phyloP scores from a whole-genome alignment of 176 grass and related monocot species.

The Hyparrhenia diplandra region DNA sequence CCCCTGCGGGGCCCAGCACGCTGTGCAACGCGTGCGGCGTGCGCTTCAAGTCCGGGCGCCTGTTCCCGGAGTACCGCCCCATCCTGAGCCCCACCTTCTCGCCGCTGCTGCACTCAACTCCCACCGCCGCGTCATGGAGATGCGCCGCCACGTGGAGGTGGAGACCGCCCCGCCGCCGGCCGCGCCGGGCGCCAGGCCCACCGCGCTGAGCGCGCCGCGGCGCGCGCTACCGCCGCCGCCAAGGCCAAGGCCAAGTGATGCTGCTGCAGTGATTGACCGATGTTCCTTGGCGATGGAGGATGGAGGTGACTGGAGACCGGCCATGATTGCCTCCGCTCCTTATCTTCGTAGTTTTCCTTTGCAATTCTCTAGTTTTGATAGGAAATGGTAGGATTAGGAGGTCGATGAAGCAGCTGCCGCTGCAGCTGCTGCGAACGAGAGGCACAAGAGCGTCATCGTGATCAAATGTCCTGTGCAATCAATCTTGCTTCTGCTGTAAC shows the following conservation, averaged over 20 bases:
- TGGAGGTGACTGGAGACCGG: constrained; percentile 26
- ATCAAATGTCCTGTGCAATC: constrained; percentile 21
- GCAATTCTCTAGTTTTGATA: constrained; percentile 38
- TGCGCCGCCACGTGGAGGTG: constrained; percentile 37
- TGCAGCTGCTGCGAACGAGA: neutral
- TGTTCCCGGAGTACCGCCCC: constrained; percentile 86
- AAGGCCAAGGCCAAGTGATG: constrained; percentile 13
- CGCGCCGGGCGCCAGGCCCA: constrained; percentile 15
- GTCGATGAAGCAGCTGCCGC: neutral
- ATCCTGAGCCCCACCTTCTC: constrained; percentile 80
- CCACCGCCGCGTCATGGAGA: constrained; percentile 78
- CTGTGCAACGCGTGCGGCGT: constrained; percentile 98
- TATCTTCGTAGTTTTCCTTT: constrained; percentile 7
- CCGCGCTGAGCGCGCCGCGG: constrained; percentile 32
- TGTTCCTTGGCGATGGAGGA: constrained; percentile 6
- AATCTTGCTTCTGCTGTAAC: neutral
- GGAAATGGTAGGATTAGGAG: constrained; percentile 38
- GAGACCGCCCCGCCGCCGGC: neutral
- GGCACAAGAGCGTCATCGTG: neutral
- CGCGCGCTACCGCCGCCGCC: constrained; percentile 9
- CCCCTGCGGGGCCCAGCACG: constrained; percentile 61
- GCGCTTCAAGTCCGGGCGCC: constrained; percentile 65
- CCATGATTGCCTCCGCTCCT: constrained; percentile 28
- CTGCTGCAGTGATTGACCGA: neutral
- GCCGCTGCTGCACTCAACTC: constrained; percentile 67